Percentiles rank a stretch among this genome's conserved stretches.
Evolutionary conservation across 2,329 filamentous ascomycete species (phyloP).

Genomic region (Arthrobotrys conoides): DNA sequence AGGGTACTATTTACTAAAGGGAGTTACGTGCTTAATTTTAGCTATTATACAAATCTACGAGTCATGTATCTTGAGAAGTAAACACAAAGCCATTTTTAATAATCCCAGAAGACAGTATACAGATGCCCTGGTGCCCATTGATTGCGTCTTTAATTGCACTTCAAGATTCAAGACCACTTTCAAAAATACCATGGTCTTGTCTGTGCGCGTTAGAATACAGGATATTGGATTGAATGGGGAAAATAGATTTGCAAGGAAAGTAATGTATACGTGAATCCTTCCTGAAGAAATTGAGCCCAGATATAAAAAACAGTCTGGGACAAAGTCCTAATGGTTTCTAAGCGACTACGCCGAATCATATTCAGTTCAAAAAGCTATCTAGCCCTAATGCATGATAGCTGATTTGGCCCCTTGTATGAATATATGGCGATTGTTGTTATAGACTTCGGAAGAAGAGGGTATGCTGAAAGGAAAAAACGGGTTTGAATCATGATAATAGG

Average conservation of each 20-base stretch:
- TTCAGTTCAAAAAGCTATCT: conserved; percentile 15
- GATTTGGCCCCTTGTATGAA: not conserved
- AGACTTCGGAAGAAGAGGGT: conserved; percentile 5
- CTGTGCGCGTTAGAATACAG: conserved; percentile 3
- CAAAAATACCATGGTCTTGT: conserved; percentile 6
- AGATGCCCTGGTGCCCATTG: not conserved
- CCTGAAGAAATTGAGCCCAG: conserved; percentile 1
- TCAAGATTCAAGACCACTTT: conserved; percentile 5
- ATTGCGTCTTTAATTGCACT: conserved; percentile 1
- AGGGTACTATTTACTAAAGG: too few species aligned
- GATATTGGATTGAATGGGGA: not conserved
- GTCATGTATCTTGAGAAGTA: not conserved
- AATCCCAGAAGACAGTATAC: not conserved
- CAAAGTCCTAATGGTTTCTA: not conserved
- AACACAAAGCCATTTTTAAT: too few species aligned
- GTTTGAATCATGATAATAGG: not conserved
- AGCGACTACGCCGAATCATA: conserved; percentile 28
- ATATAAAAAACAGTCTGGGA: not conserved
- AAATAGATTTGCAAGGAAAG: not conserved
- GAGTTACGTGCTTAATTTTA: too few species aligned
- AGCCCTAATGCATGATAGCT: conserved; percentile 11
- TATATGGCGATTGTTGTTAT: not conserved
- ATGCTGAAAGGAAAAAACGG: not conserved
- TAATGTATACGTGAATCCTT: not conserved
- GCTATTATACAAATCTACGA: not conserved